Conservation (phyloP, 169 alveolate genomes). For the Eimeria zaria region DNA sequence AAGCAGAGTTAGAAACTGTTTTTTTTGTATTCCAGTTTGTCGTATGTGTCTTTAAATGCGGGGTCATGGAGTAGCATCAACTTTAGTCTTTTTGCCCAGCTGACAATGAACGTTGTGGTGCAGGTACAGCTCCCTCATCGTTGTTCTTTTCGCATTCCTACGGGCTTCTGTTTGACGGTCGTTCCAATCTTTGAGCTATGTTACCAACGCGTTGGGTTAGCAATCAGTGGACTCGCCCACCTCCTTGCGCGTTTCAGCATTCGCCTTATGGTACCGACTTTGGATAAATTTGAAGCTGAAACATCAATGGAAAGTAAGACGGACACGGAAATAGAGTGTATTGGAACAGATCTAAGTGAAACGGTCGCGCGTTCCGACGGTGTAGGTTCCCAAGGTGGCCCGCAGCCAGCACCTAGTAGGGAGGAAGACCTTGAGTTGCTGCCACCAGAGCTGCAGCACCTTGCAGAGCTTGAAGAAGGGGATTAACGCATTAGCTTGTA, state of each 20-base stretch:
- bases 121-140: constrained; percentile 87
- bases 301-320: not conserved
- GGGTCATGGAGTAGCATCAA: not conserved
- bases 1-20: not conserved
- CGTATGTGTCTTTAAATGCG: not conserved
- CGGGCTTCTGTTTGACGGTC: constrained; percentile 85
- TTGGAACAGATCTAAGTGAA: not conserved
- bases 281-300: constrained; percentile 45
- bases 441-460: constrained; percentile 79
- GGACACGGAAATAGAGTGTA: not conserved
- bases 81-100: not conserved
- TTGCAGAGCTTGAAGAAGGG: constrained; percentile 64
- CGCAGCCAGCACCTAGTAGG: not conserved
- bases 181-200: constrained; percentile 88
- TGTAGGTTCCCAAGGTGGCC: not conserved
- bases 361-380: not conserved
- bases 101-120: not conserved
- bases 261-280: constrained; percentile 85
- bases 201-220: constrained; percentile 85
- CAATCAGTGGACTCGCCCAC: constrained; percentile 88
- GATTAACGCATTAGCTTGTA: not conserved
- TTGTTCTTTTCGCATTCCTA: constrained; percentile 86
- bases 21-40: not conserved
- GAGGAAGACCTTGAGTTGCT: constrained; percentile 51
- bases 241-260: constrained; percentile 88